phyloP scores from a whole-genome alignment of 495 filamentous ascomycete genomes.

The Talaromyces liani region DNA sequence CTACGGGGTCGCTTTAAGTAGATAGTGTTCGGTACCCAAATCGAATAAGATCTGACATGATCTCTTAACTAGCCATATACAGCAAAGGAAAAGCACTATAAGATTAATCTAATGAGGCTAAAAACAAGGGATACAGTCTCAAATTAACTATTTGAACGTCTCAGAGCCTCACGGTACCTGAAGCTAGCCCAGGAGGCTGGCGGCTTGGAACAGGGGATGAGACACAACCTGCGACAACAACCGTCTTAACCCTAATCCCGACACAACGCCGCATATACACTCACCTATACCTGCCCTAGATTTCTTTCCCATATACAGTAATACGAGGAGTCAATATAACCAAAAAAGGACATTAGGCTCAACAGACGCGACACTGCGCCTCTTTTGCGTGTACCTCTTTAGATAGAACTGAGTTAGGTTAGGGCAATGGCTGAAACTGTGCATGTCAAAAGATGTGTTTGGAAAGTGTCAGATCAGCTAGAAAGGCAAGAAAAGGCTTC shows the following conservation, averaged over 20 bases:
- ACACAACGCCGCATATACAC: background rate
- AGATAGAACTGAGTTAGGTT: background rate
- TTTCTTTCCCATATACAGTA: background rate
- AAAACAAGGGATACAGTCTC: background rate
- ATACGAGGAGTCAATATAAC: background rate
- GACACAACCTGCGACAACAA: constrained; percentile 4
- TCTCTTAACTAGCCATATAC: too few species aligned
- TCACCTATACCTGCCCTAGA: background rate
- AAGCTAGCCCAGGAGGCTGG: background rate
- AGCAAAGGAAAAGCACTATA: background rate
- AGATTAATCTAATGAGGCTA: background rate
- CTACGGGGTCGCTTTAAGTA: background rate
- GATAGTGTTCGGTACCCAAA: background rate
- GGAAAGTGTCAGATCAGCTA: background rate
- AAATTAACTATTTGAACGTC: background rate
- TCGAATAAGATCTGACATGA: background rate
- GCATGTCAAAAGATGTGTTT: background rate
- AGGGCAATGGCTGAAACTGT: background rate
- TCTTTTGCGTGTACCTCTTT: background rate
- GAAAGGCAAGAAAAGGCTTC: background rate
- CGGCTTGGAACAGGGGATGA: background rate
- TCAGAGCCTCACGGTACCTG: background rate
- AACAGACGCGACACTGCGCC: background rate
- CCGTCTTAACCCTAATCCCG: constrained; percentile 2
- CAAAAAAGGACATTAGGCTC: background rate